Base-by-base conservation (phyloP, 768 basidiomycete genomes). In the Phaeotremella skinneri region DNA sequence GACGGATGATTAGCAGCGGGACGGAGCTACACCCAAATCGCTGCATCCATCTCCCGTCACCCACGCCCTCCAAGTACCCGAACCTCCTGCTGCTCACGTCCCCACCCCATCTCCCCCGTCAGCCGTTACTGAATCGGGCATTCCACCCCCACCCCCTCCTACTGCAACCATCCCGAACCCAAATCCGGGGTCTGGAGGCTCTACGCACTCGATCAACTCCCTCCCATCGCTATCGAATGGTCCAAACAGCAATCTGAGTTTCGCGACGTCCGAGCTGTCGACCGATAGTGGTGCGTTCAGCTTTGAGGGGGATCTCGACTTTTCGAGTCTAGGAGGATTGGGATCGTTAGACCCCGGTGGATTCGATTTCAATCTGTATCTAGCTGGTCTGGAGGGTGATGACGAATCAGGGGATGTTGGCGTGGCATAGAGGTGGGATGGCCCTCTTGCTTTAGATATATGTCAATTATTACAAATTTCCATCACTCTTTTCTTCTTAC, bases 281-380 rank as follows among this genome's bases (percentile, higher is more conserved):
- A 31, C 52, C 11, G 42, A 41, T 20, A 31, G 29, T 7, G 56
- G 30, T 23, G 50, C 34, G 3, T 27, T 49, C 49, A 53, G 45
- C 43, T 61, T 64, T 45, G 61, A 39, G 9, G 62, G 47, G 21
- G 61, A 72, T 49, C 66, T 69, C 39, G 70, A 72, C 39, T 66
- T 66, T 43, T 14, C 42, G 4, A 43, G 25, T 51, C 54, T 61
- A 3, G 48, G 41, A 47, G 52, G 49, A 9, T 47, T 60, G 17
- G 56, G 55, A 27, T 51, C 56, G 34, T 63, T 67, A 14, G 51
- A 23, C 27, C 6, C 51, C 29, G 54, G 56, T 20, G 58, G 56
- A n/a, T 73, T 73, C 47, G 71, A 73, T 50, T 69, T 69, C 48
- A 58, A 53, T 9, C 34, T 64, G 63, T 69, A 68, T 43, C 55